These are phyloP conservation scores for Pulveroboletus sp. DNA, from an alignment of 768 basidiomycete genomes.

Conservation along the genomic window DNA sequence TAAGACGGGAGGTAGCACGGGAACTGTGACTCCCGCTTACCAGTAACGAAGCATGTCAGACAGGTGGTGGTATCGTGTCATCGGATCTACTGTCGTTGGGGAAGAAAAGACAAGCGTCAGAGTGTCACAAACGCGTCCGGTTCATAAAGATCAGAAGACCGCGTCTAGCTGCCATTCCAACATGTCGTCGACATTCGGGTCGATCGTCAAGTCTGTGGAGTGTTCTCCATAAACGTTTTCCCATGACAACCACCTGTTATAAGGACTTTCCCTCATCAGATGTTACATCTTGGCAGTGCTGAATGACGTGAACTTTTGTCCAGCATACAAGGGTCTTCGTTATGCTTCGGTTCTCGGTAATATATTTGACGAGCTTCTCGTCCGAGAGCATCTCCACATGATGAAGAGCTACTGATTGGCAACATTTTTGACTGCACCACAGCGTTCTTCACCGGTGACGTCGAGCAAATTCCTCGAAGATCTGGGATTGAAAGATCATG, in stretches of 20 bases:
- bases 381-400: conserved; percentile 81
- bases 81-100: too few relatives aligned
- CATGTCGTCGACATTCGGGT: conserved; percentile 91
- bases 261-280: conserved; percentile 74
- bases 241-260: conserved; percentile 65
- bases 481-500: conserved; percentile 98
- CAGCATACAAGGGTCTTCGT: conserved; percentile 91
- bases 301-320: conserved; percentile 97
- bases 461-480: conserved; percentile 97
- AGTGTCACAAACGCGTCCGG: not conserved
- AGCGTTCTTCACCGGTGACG: conserved; percentile 90
- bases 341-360: conserved; percentile 98
- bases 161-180: conserved; percentile 82
- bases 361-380: conserved; percentile 93
- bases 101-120: too few relatives aligned
- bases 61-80: too few relatives aligned
- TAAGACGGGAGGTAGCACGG: too few relatives aligned
- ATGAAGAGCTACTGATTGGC: conserved; percentile 93
- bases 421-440: conserved; percentile 86
- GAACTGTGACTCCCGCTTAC: too few relatives aligned
- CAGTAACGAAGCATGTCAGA: too few relatives aligned
- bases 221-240: conserved; percentile 86
- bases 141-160: not conserved
- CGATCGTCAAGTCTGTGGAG: conserved; percentile 90
- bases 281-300: conserved; percentile 84